Conservation (phyloP, 805 yeast species). For the Wickerhamiella azymoides region DNA sequence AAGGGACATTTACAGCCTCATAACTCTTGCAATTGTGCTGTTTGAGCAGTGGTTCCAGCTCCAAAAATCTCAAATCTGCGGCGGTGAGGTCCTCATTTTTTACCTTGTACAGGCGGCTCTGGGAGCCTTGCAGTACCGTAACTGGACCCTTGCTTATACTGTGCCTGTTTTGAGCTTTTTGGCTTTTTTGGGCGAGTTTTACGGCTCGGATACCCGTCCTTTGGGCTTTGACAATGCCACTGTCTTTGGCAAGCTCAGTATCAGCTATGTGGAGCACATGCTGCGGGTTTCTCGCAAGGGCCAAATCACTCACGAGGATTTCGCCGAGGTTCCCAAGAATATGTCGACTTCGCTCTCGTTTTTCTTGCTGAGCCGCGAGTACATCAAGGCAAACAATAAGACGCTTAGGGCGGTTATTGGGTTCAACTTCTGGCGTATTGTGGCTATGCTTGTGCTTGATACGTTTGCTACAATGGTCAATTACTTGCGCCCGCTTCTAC, state of each 20-base stretch:
- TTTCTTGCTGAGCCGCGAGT: slow-evolving; percentile 4
- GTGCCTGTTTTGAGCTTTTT: background rate
- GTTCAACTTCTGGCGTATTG: slow-evolving; percentile 3
- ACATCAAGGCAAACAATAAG: slow-evolving; percentile 6
- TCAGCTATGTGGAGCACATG: slow-evolving; percentile 8
- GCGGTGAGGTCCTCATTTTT: slow-evolving; percentile 3
- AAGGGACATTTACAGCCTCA: background rate
- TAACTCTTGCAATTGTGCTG: background rate
- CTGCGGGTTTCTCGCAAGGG: slow-evolving; percentile 5
- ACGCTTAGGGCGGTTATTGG: slow-evolving; percentile 4
- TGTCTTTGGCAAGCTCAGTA: slow-evolving; percentile 10
- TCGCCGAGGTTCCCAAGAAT: slow-evolving; percentile 10
- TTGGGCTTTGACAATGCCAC: slow-evolving; percentile 11
- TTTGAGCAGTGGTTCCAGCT: slow-evolving; percentile 4
- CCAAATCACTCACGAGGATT: slow-evolving; percentile 9
- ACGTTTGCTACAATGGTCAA: slow-evolving; percentile 9
- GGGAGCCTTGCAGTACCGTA: background rate
- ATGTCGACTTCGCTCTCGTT: slow-evolving; percentile 4
- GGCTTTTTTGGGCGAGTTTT: background rate
- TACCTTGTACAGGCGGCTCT: background rate
- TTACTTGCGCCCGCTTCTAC: slow-evolving; percentile 12
- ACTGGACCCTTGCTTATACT: background rate
- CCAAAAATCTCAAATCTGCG: background rate
- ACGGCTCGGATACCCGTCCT: slow-evolving; percentile 4
- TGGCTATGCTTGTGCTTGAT: background rate